These are phyloP conservation scores for Penicillium sp. DNA, from an alignment of 2,329 filamentous ascomycete species.

Conservation along the genomic window DNA sequence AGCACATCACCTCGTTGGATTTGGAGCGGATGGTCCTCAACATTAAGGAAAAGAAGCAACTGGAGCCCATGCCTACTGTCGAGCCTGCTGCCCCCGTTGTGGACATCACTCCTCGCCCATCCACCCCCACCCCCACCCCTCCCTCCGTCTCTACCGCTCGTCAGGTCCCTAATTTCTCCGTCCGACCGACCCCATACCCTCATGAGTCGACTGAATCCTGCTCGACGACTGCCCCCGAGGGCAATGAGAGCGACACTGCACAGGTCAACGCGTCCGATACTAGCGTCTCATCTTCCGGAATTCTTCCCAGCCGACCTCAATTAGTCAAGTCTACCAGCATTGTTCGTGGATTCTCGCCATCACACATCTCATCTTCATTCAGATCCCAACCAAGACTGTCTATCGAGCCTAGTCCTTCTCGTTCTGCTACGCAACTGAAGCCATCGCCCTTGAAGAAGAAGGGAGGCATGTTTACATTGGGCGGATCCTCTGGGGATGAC, in stretches of 20 bases:
- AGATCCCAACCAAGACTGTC: conserved; percentile 59
- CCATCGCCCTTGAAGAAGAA: conserved; percentile 60
- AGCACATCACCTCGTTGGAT: conserved; percentile 88
- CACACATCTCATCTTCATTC: conserved; percentile 66
- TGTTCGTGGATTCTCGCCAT: conserved; percentile 81
- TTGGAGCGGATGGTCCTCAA: conserved; percentile 91
- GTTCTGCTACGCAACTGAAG: conserved; percentile 61
- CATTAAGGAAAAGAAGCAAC: conserved; percentile 77
- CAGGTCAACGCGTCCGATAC: conserved; percentile 53
- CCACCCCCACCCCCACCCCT: conserved; percentile 40
- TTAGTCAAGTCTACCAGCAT: conserved; percentile 63
- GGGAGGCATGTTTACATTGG: conserved; percentile 65
- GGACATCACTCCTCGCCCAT: conserved; percentile 44
- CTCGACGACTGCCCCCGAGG: conserved; percentile 52
- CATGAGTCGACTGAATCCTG: conserved; percentile 57
- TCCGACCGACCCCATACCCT: conserved; percentile 23
- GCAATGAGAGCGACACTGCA: conserved; percentile 44
- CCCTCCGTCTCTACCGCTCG: conserved; percentile 26
- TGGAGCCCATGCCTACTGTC: conserved; percentile 54
- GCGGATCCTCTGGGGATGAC: conserved; percentile 83
- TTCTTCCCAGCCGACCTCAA: conserved; percentile 43
- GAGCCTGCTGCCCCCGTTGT: conserved; percentile 38
- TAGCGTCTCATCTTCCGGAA: conserved; percentile 56
- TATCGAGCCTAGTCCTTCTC: conserved; percentile 49
- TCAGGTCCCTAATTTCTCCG: conserved; percentile 31